These are phyloP conservation scores for Pseudozyma pruni DNA, from an alignment of 1,284 basidiomycete species.

Conservation along the genomic window DNA sequence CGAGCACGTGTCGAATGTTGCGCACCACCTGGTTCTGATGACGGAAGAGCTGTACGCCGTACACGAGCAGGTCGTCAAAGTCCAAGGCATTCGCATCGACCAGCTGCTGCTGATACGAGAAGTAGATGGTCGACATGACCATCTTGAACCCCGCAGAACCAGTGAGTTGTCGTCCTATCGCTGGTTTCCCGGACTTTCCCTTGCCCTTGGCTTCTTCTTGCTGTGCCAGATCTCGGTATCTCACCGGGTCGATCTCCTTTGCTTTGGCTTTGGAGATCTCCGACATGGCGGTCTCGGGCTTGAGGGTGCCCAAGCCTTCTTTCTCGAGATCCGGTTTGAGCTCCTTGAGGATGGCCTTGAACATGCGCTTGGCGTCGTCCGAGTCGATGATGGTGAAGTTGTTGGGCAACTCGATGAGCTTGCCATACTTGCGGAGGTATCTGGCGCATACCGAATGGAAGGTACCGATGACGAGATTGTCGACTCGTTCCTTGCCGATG, in stretches of 20 bases:
- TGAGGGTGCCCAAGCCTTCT: conserved; percentile 72
- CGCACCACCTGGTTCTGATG: conserved; percentile 72
- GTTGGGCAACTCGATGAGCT: conserved; percentile 74
- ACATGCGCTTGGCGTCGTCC: conserved; percentile 80
- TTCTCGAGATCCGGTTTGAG: conserved; percentile 71
- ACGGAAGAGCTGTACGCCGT: conserved; percentile 75
- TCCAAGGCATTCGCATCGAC: conserved; percentile 79
- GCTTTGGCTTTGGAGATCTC: conserved; percentile 85
- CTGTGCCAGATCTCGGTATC: conserved; percentile 27
- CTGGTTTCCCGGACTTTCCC: conserved; percentile 8
- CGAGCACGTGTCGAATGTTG: conserved; percentile 81
- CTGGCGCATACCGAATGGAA: conserved; percentile 83
- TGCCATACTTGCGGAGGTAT: conserved; percentile 77
- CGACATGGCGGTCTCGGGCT: conserved; percentile 74
- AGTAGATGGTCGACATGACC: conserved; percentile 72
- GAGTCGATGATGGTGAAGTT: conserved; percentile 87
- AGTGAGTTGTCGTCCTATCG: conserved; percentile 19
- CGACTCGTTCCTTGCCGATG: conserved; percentile 76
- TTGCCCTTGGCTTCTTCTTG: conserved; percentile 28
- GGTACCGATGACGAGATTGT: conserved; percentile 76
- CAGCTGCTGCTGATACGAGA: conserved; percentile 77
- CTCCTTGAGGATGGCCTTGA: conserved; percentile 75
- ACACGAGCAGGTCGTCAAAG: conserved; percentile 87
- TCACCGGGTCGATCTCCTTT: conserved; percentile 70
- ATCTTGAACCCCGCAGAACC: conserved; percentile 28